Percentiles rank a stretch among this genome's conserved stretches.
phyloP scores from a whole-genome alignment of 768 basidiomycete species.

The Tubosaeta brunneosetosa region DNA sequence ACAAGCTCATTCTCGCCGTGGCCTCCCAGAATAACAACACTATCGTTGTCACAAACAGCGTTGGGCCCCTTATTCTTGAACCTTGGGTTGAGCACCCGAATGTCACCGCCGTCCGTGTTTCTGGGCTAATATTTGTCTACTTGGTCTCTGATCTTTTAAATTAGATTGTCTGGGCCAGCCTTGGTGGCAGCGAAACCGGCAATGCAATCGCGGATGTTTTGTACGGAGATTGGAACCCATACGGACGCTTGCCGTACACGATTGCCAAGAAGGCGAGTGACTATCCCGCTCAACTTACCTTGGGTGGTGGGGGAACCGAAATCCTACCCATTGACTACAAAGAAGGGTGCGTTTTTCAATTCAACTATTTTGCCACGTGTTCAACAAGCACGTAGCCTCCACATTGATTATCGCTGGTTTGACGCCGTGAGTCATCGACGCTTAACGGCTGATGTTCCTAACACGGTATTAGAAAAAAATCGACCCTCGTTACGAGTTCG shows the following conservation, averaged over 20 bases:
- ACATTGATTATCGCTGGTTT: constrained; percentile 72
- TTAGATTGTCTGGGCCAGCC: constrained; percentile 45
- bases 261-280: constrained; percentile 58
- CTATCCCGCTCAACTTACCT: constrained; percentile 42
- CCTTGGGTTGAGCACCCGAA: constrained; percentile 75
- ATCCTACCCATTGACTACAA: constrained; percentile 55
- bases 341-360: constrained; percentile 36
- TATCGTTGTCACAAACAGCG: constrained; percentile 74
- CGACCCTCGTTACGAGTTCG: constrained; percentile 81
- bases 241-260: constrained; percentile 65
- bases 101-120: constrained; percentile 53
- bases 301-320: constrained; percentile 21
- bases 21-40: constrained; percentile 72
- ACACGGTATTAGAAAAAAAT: constrained; percentile 49
- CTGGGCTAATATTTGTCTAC: constrained; percentile 16
- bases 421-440: constrained; percentile 48
- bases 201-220: constrained; percentile 74
- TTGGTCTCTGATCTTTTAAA: constrained; percentile 13
- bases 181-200: constrained; percentile 74
- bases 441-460: neutral
- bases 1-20: constrained; percentile 45
- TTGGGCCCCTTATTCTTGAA: constrained; percentile 68
- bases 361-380: neutral
- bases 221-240: constrained; percentile 73
- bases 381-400: constrained; percentile 33